These are phyloP conservation scores for Akanthomyces muscarius DNA, from an alignment of 2,329 filamentous ascomycete genomes.

Conservation along the genomic window DNA sequence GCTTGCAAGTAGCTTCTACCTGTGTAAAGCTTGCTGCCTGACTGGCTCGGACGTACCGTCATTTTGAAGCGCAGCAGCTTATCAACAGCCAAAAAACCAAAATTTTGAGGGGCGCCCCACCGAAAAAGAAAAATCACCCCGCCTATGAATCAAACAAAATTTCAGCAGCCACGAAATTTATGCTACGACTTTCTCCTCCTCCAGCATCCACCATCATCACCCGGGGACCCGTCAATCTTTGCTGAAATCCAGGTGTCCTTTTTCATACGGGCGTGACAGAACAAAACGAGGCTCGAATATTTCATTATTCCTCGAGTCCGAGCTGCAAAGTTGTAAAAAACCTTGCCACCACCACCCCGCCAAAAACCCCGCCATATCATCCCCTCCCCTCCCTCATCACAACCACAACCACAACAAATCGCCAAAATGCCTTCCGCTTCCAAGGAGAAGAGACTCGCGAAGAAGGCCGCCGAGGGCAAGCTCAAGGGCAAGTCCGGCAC, in stretches of 20 bases:
- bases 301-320: constrained; percentile 10
- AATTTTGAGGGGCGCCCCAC: constrained; percentile 36
- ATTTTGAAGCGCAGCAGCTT: background rate
- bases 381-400: constrained; percentile 19
- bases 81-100: constrained; percentile 7
- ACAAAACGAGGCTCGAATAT: constrained; percentile 5
- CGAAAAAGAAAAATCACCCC: constrained; percentile 38
- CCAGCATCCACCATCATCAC: constrained; percentile 20
- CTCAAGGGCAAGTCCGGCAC: constrained; percentile 70
- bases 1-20: background rate
- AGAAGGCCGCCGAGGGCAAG: constrained; percentile 69
- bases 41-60: constrained; percentile 16
- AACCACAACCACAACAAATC: constrained; percentile 18
- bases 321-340: background rate
- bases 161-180: constrained; percentile 16
- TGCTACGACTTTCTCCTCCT: constrained; percentile 14
- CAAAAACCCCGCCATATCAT: constrained; percentile 15
- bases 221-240: constrained; percentile 14
- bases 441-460: constrained; percentile 68
- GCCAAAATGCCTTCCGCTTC: constrained; percentile 63
- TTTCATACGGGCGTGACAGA: background rate
- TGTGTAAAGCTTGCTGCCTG: constrained; percentile 7
- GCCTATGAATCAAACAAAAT: constrained; percentile 27
- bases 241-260: constrained; percentile 6
- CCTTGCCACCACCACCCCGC: background rate